Evolutionary conservation across 1,284 basidiomycete species (phyloP).

Genomic region (Volvariella volvacea): DNA sequence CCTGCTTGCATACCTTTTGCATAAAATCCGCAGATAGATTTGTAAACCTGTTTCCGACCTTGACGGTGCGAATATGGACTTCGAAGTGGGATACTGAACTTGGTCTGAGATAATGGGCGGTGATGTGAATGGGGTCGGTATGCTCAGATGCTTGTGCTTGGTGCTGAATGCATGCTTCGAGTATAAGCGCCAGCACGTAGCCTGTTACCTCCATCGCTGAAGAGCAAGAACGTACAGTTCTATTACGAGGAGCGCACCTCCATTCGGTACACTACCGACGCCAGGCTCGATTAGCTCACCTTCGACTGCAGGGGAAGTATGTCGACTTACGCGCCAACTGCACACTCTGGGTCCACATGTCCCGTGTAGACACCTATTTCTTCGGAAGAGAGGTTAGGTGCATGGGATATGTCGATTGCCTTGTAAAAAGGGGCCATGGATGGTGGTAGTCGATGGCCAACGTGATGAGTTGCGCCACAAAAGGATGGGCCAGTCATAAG

Average conservation of each 20-base stretch:
- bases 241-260: conserved; percentile 32
- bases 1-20: no score
- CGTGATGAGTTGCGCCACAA: no score
- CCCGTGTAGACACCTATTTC: conserved; percentile 28
- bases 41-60: conserved; percentile 42
- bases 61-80: conserved; percentile 38
- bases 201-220: conserved; percentile 26
- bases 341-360: conserved; percentile 37
- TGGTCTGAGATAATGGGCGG: conserved; percentile 48
- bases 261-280: conserved; percentile 41
- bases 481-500: no score
- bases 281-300: neutral
- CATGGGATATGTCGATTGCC: conserved; percentile 21
- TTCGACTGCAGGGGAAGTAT: neutral
- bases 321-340: conserved; percentile 31
- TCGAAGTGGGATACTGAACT: conserved; percentile 33
- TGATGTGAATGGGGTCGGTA: conserved; percentile 50
- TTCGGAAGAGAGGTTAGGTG: conserved; percentile 8
- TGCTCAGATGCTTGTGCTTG: conserved; percentile 37
- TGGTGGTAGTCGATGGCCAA: no score
- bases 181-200: conserved; percentile 46
- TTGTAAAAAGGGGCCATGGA: conserved; percentile 31
- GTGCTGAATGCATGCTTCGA: conserved; percentile 45
- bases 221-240: no score
- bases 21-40: conserved; percentile 49